Conservation (phyloP, 108 stramenopile species). For the Pinguiococcus pyrenoidosus region DNA sequence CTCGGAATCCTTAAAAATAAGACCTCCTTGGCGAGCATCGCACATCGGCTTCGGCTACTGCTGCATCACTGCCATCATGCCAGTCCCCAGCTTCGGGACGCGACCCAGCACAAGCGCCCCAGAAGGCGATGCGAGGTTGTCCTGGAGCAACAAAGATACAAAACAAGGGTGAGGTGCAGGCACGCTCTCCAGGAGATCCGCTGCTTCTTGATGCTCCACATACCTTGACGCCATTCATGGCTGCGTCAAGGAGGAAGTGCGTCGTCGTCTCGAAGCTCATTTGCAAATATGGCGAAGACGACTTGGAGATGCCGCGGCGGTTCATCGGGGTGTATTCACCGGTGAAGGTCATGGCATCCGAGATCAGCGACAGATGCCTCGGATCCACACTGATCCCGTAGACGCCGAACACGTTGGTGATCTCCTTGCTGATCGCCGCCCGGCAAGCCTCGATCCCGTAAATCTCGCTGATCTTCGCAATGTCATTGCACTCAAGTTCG, state of each 20-base stretch:
- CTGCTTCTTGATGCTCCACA: no score
- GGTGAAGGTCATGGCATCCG: constrained; percentile 96
- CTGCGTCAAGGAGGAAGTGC: constrained; percentile 82
- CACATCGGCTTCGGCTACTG: no score
- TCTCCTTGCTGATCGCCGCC: constrained; percentile 80
- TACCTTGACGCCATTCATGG: constrained; percentile 49
- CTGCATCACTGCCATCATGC: no score
- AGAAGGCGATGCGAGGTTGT: neutral
- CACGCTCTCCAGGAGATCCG: no score
- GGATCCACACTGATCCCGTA: constrained; percentile 96
- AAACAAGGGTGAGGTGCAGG: no score
- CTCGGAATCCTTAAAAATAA: no score
- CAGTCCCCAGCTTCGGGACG: neutral
- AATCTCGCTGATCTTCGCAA: constrained; percentile 66
- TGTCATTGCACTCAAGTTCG: constrained; percentile 73
- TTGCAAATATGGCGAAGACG: constrained; percentile 78
- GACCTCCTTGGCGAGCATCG: no score
- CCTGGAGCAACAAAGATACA: no score
- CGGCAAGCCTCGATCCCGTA: constrained; percentile 98
- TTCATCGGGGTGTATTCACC: constrained; percentile 94
- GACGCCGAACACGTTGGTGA: constrained; percentile 89
- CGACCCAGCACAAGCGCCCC: neutral
- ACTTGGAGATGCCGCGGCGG: constrained; percentile 77
- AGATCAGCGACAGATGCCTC: constrained; percentile 87
- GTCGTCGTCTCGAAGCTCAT: constrained; percentile 99